Percentiles rank a stretch among this genome's conserved stretches.
These are phyloP conservation scores for Wallemia ichthyophaga DNA, from an alignment of 1,284 basidiomycete species.

Conservation along the genomic window DNA sequence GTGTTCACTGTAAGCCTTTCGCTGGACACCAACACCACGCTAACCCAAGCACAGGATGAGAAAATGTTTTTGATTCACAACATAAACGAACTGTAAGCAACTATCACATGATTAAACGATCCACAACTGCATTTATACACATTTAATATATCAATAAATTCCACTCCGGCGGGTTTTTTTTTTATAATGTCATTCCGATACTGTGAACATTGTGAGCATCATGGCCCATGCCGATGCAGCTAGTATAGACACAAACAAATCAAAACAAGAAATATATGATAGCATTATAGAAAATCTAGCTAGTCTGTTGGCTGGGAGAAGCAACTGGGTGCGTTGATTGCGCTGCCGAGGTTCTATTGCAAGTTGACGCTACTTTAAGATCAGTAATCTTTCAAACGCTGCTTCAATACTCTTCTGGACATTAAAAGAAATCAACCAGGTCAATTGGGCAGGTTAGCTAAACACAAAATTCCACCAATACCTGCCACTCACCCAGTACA, in stretches of 20 bases:
- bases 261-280: slow-evolving; percentile 40
- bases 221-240: not conserved
- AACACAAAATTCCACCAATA: not conserved
- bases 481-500: slow-evolving; percentile 11
- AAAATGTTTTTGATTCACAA: not conserved
- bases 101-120: not conserved
- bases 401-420: slow-evolving; percentile 47
- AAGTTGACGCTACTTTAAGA: slow-evolving; percentile 18
- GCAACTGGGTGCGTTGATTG: slow-evolving; percentile 32
- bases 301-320: slow-evolving; percentile 30
- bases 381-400: slow-evolving; percentile 57
- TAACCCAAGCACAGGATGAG: not conserved
- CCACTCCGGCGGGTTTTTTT: too few relatives aligned
- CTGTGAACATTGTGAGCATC: too few relatives aligned
- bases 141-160: not conserved
- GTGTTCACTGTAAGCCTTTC: slow-evolving; percentile 3
- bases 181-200: too few relatives aligned
- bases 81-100: not conserved
- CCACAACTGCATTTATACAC: not conserved
- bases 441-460: slow-evolving; percentile 60
- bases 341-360: slow-evolving; percentile 1
- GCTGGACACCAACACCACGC: not conserved
- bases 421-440: slow-evolving; percentile 32
- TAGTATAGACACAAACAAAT: not conserved
- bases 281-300: slow-evolving; percentile 35